Evolutionary conservation across 2,329 filamentous ascomycete species (phyloP), one percentile per base, ranked within the genome.

Genomic region (Ramularia collo-cygni): DNA sequence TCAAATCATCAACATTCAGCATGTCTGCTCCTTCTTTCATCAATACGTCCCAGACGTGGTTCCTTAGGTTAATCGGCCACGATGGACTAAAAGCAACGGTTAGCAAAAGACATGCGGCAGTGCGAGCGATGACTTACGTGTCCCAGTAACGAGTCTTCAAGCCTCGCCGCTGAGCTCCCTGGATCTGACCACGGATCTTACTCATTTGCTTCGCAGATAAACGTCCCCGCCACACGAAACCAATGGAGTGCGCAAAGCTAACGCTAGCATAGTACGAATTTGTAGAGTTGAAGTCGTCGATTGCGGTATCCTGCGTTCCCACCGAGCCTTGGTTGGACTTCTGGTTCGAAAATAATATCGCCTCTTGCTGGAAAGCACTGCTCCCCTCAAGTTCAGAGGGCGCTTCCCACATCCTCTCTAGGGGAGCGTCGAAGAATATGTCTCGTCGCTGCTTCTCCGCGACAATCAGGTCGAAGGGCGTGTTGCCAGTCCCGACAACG

Each of bases 251-350:
- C 13, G 59, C 62, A 54, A 85, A 80, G 12, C 74, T 71, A 3
- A 72, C 69, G 34, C 75, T 80, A 13, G 81, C 77, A 58, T 84
- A 85, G 61, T 77, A 80, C 3, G 77, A 81, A 57, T 83, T 85
- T 13, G 64, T 62, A 1, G 53, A 42, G 52, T 69, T 68, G 61
- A 72, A 81, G 0, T 59, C 58, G 47, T 66, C 63, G 18, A 67
- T 61, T 2, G 53, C 53, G 21, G 64, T 62, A 33, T 28, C 9
- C 16, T 30, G 30, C 27, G 46, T 48, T 2, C 46, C 48, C 36
- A 67, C 64, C 12, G 61, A 58, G 39, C 71, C 72, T 58, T 75
- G 72, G 16, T 68, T 67, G 17, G 32, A 36, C 13, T 21, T 28
- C 26, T 33, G 27, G 5, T 29, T 13, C 29, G 38, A 27, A 6